These are phyloP conservation scores for Pseudoturritis turrita DNA, from an alignment of 345 rosid genomes.

Conservation along the genomic window DNA sequence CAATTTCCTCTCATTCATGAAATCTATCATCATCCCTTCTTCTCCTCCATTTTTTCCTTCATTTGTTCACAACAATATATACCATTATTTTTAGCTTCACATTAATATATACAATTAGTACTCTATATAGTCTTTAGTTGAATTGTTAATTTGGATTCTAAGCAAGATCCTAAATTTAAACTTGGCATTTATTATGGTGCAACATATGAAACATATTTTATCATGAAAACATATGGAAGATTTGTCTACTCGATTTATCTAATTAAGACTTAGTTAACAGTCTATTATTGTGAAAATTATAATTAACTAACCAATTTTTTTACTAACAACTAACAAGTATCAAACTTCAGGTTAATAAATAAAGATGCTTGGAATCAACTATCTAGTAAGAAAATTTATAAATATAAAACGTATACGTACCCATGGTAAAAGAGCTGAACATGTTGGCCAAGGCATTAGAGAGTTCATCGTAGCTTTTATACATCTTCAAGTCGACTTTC, in stretches of 20 bases:
- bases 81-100: not conserved
- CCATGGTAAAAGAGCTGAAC: conserved; percentile 81
- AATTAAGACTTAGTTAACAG: not conserved
- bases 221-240: not conserved
- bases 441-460: conserved; percentile 62
- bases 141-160: not conserved
- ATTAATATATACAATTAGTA: not conserved
- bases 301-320: not conserved
- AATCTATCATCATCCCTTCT: conserved; percentile 84
- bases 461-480: conserved; percentile 62
- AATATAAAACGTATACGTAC: conserved; percentile 28
- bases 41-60: conserved; percentile 66
- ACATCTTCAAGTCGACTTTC: conserved; percentile 76
- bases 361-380: not conserved
- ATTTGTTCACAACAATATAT: not conserved
- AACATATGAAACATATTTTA: too few relatives aligned
- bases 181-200: not conserved
- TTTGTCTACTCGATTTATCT: not conserved
- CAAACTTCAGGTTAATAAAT: not conserved
- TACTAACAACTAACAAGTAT: not conserved
- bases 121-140: not conserved
- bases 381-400: not conserved
- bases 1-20: conserved; percentile 67
- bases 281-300: not conserved
- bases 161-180: not conserved